Percentiles rank a stretch among this genome's conserved stretches.
These are phyloP conservation scores for Imleria badia DNA, from an alignment of 768 basidiomycete genomes.

Conservation along the genomic window DNA sequence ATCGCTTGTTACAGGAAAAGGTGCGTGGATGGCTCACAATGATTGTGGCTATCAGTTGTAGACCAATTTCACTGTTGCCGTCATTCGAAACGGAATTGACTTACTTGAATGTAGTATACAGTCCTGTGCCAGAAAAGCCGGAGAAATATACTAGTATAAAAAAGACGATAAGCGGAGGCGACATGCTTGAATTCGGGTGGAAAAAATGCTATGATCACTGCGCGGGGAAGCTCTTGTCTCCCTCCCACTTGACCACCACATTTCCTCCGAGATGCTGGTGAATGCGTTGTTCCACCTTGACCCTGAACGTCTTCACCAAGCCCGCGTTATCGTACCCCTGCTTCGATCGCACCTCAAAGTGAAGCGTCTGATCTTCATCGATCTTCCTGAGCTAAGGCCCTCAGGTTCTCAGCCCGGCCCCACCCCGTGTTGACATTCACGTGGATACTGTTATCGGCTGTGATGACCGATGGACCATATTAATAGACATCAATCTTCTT, in stretches of 20 bases:
- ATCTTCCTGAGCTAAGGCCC: slow-evolving; percentile 2
- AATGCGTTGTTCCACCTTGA: neutral
- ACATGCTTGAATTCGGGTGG: too few species aligned
- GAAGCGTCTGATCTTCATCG: neutral
- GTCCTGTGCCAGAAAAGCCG: too few species aligned
- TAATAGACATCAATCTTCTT: neutral
- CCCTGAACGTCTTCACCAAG: slow-evolving; percentile 2
- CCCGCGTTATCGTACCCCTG: slow-evolving; percentile 5
- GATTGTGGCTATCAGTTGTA: too few species aligned
- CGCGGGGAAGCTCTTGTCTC: slow-evolving; percentile 10
- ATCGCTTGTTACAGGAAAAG: too few species aligned
- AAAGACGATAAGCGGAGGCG: too few species aligned
- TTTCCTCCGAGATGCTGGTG: slow-evolving; percentile 1
- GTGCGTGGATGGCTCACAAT: too few species aligned
- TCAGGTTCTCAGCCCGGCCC: slow-evolving; percentile 1
- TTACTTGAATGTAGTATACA: too few species aligned
- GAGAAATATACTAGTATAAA: too few species aligned
- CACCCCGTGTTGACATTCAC: slow-evolving; percentile 6
- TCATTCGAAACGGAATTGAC: too few species aligned
- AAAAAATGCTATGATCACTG: neutral
- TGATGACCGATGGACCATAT: slow-evolving; percentile 1
- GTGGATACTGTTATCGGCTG: slow-evolving; percentile 9
- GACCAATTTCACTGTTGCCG: too few species aligned
- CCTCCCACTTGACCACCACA: slow-evolving; percentile 2
- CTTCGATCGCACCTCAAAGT: neutral